Evolutionary conservation across 345 rosid genomes (phyloP).

Genomic region (Mercurialis annua): DNA sequence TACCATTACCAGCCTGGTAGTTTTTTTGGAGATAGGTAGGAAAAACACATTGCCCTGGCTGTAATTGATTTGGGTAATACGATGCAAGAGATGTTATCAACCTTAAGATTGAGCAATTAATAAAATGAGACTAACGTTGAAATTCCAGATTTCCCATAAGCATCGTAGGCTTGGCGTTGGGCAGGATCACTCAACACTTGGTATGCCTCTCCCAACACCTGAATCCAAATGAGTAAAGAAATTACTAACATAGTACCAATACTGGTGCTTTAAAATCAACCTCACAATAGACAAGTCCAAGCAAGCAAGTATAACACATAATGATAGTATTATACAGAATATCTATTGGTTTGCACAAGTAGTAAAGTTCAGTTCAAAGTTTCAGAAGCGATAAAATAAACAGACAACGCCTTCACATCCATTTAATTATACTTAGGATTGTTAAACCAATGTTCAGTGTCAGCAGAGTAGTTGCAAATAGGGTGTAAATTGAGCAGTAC

Average conservation of each 20-base stretch:
- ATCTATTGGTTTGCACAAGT: background rate
- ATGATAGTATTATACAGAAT: background rate
- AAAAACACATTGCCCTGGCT: background rate
- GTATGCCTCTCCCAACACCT: slow-evolving; percentile 96
- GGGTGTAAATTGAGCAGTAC: too few relatives aligned
- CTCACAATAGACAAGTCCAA: background rate
- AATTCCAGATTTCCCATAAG: slow-evolving; percentile 87
- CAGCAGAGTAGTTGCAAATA: too few relatives aligned
- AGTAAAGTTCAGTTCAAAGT: background rate
- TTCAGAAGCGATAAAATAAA: background rate
- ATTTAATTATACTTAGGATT: background rate
- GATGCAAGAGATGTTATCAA: slow-evolving; percentile 8
- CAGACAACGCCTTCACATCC: background rate
- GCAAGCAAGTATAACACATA: background rate
- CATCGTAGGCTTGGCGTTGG: slow-evolving; percentile 95
- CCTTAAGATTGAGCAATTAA: slow-evolving; percentile 24
- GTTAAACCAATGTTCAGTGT: background rate
- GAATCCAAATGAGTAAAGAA: slow-evolving; percentile 20
- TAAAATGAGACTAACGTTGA: slow-evolving; percentile 67
- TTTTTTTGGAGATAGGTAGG: background rate
- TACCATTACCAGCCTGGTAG: background rate
- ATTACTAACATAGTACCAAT: background rate
- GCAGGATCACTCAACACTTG: slow-evolving; percentile 89
- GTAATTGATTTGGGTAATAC: background rate
- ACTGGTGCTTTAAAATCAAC: background rate